phyloP scores from a whole-genome alignment of 2,329 filamentous ascomycete genomes.

The Talaromyces sp. region DNA sequence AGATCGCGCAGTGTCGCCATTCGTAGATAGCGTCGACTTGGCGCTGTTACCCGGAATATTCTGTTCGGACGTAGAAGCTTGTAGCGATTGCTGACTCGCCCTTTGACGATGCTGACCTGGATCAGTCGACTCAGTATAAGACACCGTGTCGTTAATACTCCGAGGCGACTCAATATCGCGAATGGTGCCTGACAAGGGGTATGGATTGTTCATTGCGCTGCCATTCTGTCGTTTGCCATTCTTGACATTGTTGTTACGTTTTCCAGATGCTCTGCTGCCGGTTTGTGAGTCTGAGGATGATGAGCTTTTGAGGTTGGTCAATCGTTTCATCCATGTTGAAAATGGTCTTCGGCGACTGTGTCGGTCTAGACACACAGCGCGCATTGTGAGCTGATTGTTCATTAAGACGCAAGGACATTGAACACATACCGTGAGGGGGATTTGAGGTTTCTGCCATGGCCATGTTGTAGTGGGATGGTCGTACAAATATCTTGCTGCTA shows the following conservation, averaged over 20 bases:
- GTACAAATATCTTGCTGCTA: neutral
- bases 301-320: slow-evolving; percentile 78
- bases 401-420: neutral
- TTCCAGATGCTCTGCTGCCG: slow-evolving; percentile 35
- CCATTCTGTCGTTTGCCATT: slow-evolving; percentile 54
- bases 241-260: slow-evolving; percentile 24
- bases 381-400: neutral
- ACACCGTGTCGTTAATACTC: slow-evolving; percentile 39
- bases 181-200: slow-evolving; percentile 72
- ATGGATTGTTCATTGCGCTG: slow-evolving; percentile 77
- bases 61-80: slow-evolving; percentile 59
- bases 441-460: slow-evolving; percentile 3
- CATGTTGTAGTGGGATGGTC: neutral
- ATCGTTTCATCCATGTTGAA: slow-evolving; percentile 88
- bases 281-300: slow-evolving; percentile 54
- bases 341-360: slow-evolving; percentile 79
- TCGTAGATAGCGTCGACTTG: slow-evolving; percentile 81
- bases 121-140: slow-evolving; percentile 52
- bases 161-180: slow-evolving; percentile 39
- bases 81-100: slow-evolving; percentile 59
- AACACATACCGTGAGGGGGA: slow-evolving; percentile 1
- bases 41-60: slow-evolving; percentile 61
- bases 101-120: slow-evolving; percentile 47
- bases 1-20: slow-evolving; percentile 71
- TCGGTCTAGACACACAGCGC: slow-evolving; percentile 56